Percentiles rank a stretch among this genome's conserved stretches.
Conservation (phyloP, 305 asterid genomes). For the Fraxinus sp. region DNA sequence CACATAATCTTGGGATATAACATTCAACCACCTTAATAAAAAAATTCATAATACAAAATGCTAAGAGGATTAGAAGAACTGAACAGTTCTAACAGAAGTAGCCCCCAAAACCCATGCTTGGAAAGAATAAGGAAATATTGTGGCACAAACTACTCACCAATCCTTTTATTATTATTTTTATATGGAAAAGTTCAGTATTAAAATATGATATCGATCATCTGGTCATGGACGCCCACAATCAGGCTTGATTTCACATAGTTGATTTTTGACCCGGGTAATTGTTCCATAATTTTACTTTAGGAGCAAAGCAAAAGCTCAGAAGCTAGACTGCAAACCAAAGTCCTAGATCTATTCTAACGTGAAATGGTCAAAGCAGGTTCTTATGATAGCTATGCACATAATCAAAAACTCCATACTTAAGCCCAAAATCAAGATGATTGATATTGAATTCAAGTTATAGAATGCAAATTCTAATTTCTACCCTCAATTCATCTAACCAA, state of each 20-base stretch:
- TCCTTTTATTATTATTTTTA: neutral
- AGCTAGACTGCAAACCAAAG: conserved; percentile 1
- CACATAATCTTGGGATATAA: neutral
- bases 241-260: neutral
- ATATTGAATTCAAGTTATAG: too few relatives aligned
- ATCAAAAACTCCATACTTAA: neutral
- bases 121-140: neutral
- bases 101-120: too few relatives aligned
- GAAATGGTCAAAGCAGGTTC: conserved; percentile 1
- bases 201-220: neutral
- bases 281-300: neutral
- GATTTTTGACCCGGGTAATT: neutral
- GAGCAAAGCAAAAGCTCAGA: conserved; percentile 8
- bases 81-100: too few relatives aligned
- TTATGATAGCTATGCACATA: neutral
- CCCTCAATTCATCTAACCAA: too few relatives aligned
- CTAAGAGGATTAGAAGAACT: too few relatives aligned
- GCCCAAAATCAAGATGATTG: too few relatives aligned
- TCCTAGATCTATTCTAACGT: conserved; percentile 1
- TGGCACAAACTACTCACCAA: neutral
- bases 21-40: neutral
- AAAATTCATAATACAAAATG: neutral
- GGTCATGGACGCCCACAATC: neutral
- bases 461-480: too few relatives aligned
- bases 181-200: neutral